Percentiles rank a stretch among this genome's conserved stretches.
Conservation (phyloP, 176 grass and related monocot genomes). For the Luzula sylvatica region DNA sequence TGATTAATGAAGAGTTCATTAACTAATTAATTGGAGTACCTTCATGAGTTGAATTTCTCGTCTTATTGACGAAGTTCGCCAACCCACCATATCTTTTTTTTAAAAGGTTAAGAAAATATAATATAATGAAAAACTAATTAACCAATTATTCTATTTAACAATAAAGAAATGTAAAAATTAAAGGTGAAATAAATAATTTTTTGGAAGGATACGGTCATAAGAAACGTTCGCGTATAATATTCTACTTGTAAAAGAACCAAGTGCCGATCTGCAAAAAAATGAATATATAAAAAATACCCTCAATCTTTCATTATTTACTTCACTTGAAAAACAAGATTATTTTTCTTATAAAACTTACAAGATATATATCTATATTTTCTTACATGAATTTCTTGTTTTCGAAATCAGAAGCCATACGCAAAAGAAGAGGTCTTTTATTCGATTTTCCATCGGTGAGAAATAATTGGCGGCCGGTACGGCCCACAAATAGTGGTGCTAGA, state of each 20-base stretch:
- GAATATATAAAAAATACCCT: neutral
- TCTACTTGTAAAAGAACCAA: conserved; percentile 60
- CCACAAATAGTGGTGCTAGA: conserved; percentile 63
- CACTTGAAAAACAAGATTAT: no score
- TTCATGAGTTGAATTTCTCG: conserved; percentile 60
- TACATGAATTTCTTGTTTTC: conserved; percentile 61
- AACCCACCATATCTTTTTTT: conserved; percentile 71
- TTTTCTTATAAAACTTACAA: no score
- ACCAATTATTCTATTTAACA: neutral
- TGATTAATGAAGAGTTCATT: neutral
- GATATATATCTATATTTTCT: neutral
- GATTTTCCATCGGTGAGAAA: conserved; percentile 80
- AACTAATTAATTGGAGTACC: conserved; percentile 13
- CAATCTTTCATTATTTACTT: no score
- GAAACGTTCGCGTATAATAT: conserved; percentile 77
- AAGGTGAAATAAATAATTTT: neutral
- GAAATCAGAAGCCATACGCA: conserved; percentile 59
- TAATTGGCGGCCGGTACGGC: conserved; percentile 64
- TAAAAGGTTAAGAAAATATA: conserved; percentile 39
- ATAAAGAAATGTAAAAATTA: conserved; percentile 2
- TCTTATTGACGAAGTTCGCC: conserved; percentile 87
- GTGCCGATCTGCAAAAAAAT: conserved; percentile 42
- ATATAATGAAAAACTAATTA: conserved; percentile 11
- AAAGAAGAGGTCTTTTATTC: conserved; percentile 60
- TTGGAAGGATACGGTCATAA: conserved; percentile 77